These are phyloP conservation scores for Trametopsis cervina DNA, from an alignment of 768 basidiomycete species.

Conservation along the genomic window DNA sequence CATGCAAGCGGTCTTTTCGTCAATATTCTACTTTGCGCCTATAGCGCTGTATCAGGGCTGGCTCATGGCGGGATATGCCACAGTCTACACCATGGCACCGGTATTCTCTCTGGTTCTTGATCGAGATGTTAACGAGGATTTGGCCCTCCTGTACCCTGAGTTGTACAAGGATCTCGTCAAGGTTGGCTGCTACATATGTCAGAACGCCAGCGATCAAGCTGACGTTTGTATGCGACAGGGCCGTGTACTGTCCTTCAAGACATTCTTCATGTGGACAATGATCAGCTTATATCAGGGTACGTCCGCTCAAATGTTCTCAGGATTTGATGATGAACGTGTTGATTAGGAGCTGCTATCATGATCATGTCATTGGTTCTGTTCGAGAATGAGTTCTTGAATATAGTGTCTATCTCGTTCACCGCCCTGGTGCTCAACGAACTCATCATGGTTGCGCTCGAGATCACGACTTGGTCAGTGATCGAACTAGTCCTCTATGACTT, in stretches of 20 bases:
- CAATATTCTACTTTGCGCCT: constrained; percentile 90
- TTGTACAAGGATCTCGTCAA: constrained; percentile 97
- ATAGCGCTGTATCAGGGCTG: constrained; percentile 98
- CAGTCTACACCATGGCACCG: constrained; percentile 96
- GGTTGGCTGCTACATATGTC: constrained; percentile 38
- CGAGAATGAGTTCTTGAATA: constrained; percentile 95
- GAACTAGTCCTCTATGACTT: not conserved
- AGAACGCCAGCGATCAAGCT: not conserved
- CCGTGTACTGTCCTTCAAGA: constrained; percentile 91
- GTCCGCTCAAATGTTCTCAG: constrained; percentile 5
- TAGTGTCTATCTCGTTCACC: constrained; percentile 97
- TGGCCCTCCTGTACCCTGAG: constrained; percentile 94
- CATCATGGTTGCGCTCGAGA: constrained; percentile 97
- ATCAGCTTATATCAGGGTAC: constrained; percentile 95
- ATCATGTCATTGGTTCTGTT: constrained; percentile 94
- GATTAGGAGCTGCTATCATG: constrained; percentile 94
- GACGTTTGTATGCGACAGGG: constrained; percentile 44
- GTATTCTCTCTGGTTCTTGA: constrained; percentile 97
- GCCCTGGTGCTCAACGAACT: constrained; percentile 94
- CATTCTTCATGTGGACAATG: constrained; percentile 97
- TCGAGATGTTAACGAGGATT: constrained; percentile 90
- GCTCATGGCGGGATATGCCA: constrained; percentile 96
- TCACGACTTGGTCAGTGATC: constrained; percentile 78
- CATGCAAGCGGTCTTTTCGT: constrained; percentile 95
- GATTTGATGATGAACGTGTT: not conserved